phyloP scores from a whole-genome alignment of 306 rosid species.

The Boehmeria nivea region DNA sequence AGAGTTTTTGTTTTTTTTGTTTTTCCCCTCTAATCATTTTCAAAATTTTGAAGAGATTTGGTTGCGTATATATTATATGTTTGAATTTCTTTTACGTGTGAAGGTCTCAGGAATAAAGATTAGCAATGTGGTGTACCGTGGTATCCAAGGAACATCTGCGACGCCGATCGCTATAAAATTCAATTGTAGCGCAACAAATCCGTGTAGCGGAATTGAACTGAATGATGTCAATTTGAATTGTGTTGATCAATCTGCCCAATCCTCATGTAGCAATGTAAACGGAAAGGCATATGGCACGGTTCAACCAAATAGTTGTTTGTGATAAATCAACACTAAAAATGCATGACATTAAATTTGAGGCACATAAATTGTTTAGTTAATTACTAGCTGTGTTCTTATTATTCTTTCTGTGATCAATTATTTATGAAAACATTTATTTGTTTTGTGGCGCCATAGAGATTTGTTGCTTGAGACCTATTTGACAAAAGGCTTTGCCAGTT shows the following conservation, averaged over 20 bases:
- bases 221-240: constrained; percentile 26
- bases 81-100: not conserved
- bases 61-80: not conserved
- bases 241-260: constrained; percentile 14
- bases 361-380: too few relatives aligned
- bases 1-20: not conserved
- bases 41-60: not conserved
- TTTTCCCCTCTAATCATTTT: too few relatives aligned
- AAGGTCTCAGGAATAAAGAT: constrained; percentile 28
- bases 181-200: constrained; percentile 24
- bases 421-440: too few relatives aligned
- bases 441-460: too few relatives aligned
- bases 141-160: constrained; percentile 31
- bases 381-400: too few relatives aligned
- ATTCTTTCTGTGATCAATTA: too few relatives aligned
- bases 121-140: constrained; percentile 19
- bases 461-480: too few relatives aligned
- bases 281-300: constrained; percentile 27
- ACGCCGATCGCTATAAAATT: constrained; percentile 31
- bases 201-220: constrained; percentile 23
- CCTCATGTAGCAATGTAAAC: constrained; percentile 19
- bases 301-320: constrained; percentile 29
- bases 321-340: not conserved
- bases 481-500: too few relatives aligned
- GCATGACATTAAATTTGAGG: not conserved